phyloP scores from a whole-genome alignment of 208 protist genomes.

The Porcisia deanei region DNA sequence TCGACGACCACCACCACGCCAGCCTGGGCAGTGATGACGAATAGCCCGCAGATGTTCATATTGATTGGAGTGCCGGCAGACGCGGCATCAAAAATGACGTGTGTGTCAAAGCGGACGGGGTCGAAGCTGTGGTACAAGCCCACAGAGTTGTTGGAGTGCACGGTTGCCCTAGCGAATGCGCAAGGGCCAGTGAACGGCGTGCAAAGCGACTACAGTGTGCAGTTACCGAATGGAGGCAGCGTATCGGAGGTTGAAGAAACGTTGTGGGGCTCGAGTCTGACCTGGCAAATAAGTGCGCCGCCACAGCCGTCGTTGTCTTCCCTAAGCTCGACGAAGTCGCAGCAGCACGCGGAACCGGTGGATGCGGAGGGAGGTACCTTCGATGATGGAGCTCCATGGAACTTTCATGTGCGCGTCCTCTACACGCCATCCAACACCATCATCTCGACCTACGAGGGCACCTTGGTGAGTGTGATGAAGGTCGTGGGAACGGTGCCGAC shows the following conservation, averaged over 20 bases:
- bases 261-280: conserved; percentile 28
- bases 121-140: conserved; percentile 66
- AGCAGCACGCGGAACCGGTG: neutral
- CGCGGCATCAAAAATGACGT: conserved; percentile 39
- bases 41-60: conserved; percentile 63
- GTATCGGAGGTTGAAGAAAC: conserved; percentile 9
- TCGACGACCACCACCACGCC: conserved; percentile 5
- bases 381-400: conserved; percentile 6
- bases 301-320: conserved; percentile 7
- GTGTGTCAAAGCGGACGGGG: conserved; percentile 39
- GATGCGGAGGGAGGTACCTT: neutral
- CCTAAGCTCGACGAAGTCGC: neutral
- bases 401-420: conserved; percentile 42
- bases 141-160: conserved; percentile 50
- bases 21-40: conserved; percentile 47
- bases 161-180: conserved; percentile 39
- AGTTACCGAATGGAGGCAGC: conserved; percentile 61
- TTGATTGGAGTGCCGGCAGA: conserved; percentile 68
- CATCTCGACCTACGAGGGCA: conserved; percentile 37
- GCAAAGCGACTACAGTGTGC: conserved; percentile 52
- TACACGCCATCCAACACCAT: conserved; percentile 18
- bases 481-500: conserved; percentile 24
- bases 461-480: conserved; percentile 51
- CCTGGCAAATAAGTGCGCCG: conserved; percentile 36
- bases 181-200: conserved; percentile 60